Conservation (phyloP, 1,139 yeast genomes). For the Kluyveromyces sp. region DNA sequence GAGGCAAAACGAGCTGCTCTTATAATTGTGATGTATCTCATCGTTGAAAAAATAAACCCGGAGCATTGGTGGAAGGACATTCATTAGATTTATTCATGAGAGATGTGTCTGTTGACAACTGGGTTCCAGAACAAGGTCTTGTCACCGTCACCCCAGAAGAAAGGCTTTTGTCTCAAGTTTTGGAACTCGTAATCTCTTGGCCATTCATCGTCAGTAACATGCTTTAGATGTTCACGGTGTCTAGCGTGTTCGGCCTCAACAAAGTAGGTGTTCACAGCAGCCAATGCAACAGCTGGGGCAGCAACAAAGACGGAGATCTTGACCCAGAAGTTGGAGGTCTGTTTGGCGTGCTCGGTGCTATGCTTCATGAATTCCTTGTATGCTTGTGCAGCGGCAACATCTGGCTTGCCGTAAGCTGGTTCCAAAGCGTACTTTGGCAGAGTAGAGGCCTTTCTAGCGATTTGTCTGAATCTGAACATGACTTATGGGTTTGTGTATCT, state of each 20-base stretch:
- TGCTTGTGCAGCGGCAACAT: slow-evolving; percentile 48
- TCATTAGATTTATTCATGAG: slow-evolving; percentile 17
- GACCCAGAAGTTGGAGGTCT: slow-evolving; percentile 76
- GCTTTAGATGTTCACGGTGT: slow-evolving; percentile 77
- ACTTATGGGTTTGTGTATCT: not conserved
- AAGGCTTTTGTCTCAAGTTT: slow-evolving; percentile 78
- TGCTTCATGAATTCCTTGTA: slow-evolving; percentile 46
- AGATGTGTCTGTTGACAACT: slow-evolving; percentile 78
- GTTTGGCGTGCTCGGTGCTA: slow-evolving; percentile 69
- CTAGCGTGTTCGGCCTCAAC: slow-evolving; percentile 83
- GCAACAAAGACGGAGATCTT: slow-evolving; percentile 76
- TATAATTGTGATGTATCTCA: not conserved
- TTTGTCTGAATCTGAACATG: slow-evolving; percentile 19
- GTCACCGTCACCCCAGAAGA: slow-evolving; percentile 99
- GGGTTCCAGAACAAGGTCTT: slow-evolving; percentile 95
- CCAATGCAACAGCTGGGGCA: slow-evolving; percentile 67
- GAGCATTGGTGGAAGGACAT: not conserved
- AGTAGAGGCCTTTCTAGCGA: slow-evolving; percentile 26
- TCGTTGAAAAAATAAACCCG: not conserved
- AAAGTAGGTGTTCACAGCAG: slow-evolving; percentile 73
- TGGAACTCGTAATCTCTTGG: slow-evolving; percentile 85
- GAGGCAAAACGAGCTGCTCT: not conserved
- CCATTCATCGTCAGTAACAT: slow-evolving; percentile 83
- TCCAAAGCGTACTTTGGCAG: slow-evolving; percentile 28
- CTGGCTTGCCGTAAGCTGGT: slow-evolving; percentile 35